These are phyloP conservation scores for Canavalia gladiata DNA, from an alignment of 306 rosid genomes.

Conservation along the genomic window DNA sequence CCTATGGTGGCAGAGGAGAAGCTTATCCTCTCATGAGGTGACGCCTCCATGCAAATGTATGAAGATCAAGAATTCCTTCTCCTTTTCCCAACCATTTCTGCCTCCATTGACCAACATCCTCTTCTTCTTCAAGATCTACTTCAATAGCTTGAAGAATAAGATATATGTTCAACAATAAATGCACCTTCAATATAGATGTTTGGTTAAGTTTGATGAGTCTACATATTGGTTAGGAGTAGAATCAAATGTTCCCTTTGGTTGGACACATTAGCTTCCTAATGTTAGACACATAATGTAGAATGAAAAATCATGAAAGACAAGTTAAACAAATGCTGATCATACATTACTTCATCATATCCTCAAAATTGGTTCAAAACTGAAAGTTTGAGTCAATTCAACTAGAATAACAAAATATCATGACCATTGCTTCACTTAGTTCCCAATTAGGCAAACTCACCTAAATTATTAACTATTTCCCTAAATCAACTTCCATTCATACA, in stretches of 20 bases:
- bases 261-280: conserved; percentile 87
- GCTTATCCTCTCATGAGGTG: too few relatives aligned
- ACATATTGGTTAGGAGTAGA: conserved; percentile 88
- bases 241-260: conserved; percentile 94
- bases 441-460: too few relatives aligned
- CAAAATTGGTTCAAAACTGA: neutral
- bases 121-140: too few relatives aligned
- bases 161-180: conserved; percentile 35
- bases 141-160: neutral
- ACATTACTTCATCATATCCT: neutral
- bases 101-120: too few relatives aligned
- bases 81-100: too few relatives aligned
- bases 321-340: conserved; percentile 19
- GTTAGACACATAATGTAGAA: conserved; percentile 37
- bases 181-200: conserved; percentile 67
- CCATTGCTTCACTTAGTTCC: too few relatives aligned
- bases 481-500: too few relatives aligned
- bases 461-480: too few relatives aligned
- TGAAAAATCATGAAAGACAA: conserved; percentile 38
- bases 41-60: too few relatives aligned
- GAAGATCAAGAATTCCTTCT: too few relatives aligned
- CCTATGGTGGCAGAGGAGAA: too few relatives aligned
- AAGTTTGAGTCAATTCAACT: conserved; percentile 38
- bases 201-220: conserved; percentile 69
- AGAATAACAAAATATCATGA: neutral